Conservation (phyloP, 345 rosid species). For the Erucastrum elatum region DNA sequence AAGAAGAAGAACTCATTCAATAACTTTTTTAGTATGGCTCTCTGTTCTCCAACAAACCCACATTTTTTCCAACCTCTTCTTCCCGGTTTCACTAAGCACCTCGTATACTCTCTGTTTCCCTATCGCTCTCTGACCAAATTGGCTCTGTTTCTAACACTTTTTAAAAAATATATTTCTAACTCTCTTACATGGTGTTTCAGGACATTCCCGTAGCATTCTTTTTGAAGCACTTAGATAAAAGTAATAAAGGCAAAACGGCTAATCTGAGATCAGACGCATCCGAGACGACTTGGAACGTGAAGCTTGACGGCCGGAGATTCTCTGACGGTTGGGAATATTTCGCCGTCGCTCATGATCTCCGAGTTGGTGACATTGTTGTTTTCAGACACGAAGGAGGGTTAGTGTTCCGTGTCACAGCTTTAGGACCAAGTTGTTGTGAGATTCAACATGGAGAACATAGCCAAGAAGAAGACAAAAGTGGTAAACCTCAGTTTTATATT, state of each 20-base stretch:
- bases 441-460: slow-evolving; percentile 19
- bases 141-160: neutral
- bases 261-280: slow-evolving; percentile 32
- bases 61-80: slow-evolving; percentile 36
- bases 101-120: slow-evolving; percentile 18
- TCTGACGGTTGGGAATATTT: slow-evolving; percentile 27
- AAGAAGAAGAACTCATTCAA: neutral
- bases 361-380: slow-evolving; percentile 29
- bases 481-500: slow-evolving; percentile 4
- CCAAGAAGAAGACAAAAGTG: neutral
- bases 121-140: neutral
- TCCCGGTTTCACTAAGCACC: slow-evolving; percentile 21
- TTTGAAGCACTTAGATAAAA: slow-evolving; percentile 7
- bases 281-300: slow-evolving; percentile 11
- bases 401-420: slow-evolving; percentile 22
- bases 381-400: slow-evolving; percentile 29
- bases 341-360: slow-evolving; percentile 11
- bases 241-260: neutral
- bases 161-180: too few species aligned
- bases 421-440: slow-evolving; percentile 33
- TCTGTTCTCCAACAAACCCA: slow-evolving; percentile 19
- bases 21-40: neutral
- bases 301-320: slow-evolving; percentile 16
- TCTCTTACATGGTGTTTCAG: slow-evolving; percentile 20
- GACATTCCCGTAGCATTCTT: slow-evolving; percentile 27